phyloP scores from a whole-genome alignment of 1,284 basidiomycete species.

The Hymenochaete sp. region DNA sequence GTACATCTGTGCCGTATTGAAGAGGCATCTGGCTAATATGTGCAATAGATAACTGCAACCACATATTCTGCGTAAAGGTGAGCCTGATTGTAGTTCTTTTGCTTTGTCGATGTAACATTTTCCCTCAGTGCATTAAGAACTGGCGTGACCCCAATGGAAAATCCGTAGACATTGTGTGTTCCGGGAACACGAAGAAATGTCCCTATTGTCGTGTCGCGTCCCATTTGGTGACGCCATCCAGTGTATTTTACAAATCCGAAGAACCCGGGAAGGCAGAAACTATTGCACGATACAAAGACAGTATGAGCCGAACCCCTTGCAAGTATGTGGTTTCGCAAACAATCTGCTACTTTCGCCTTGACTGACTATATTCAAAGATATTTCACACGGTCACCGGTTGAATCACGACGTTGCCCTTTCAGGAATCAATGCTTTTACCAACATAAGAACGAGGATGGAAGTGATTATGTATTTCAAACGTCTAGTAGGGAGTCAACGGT shows the following conservation, averaged over 20 bases:
- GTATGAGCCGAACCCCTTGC: slow-evolving; percentile 61
- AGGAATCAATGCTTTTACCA: slow-evolving; percentile 71
- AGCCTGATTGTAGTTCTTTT: slow-evolving; percentile 16
- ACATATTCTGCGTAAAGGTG: slow-evolving; percentile 64
- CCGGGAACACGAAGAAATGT: slow-evolving; percentile 60
- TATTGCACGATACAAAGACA: slow-evolving; percentile 54
- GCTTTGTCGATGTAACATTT: slow-evolving; percentile 6
- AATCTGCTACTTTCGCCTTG: neutral
- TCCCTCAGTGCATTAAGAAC: slow-evolving; percentile 54
- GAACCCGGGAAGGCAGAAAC: slow-evolving; percentile 42
- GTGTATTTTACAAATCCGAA: slow-evolving; percentile 47
- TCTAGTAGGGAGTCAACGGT: too few relatives aligned
- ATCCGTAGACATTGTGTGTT: slow-evolving; percentile 33
- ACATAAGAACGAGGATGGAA: slow-evolving; percentile 57
- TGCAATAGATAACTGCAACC: slow-evolving; percentile 37
- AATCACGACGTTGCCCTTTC: slow-evolving; percentile 56
- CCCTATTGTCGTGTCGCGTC: slow-evolving; percentile 62
- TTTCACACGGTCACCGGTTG: slow-evolving; percentile 43
- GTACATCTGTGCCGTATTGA: slow-evolving; percentile 17
- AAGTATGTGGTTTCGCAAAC: slow-evolving; percentile 32
- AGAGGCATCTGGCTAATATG: neutral
- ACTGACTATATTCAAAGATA: slow-evolving; percentile 35
- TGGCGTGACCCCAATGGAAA: slow-evolving; percentile 59
- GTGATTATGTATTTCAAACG: slow-evolving; percentile 46
- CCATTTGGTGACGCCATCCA: slow-evolving; percentile 61